Evolutionary conservation across 2,329 filamentous ascomycete genomes (phyloP).

Genomic region (Talaromyces sp.): DNA sequence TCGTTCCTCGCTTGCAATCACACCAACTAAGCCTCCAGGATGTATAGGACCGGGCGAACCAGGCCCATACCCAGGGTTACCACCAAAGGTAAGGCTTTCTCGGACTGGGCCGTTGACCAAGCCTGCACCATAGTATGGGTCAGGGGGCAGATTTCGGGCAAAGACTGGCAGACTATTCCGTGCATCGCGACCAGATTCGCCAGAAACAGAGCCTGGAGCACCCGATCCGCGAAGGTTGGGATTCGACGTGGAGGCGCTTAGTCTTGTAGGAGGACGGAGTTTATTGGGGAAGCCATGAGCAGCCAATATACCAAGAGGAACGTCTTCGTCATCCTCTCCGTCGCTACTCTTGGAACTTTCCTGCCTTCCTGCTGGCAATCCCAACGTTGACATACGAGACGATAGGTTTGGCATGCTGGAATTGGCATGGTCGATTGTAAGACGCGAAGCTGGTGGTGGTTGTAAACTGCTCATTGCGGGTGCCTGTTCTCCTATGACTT

Average conservation of each 20-base stretch:
- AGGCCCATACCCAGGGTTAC: constrained; percentile 39
- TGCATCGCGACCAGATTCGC: constrained; percentile 37
- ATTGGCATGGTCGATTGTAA: constrained; percentile 49
- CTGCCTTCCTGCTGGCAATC: constrained; percentile 28
- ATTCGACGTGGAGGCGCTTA: constrained; percentile 61
- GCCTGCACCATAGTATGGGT: constrained; percentile 77
- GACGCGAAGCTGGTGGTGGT: constrained; percentile 35
- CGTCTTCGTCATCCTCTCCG: constrained; percentile 78
- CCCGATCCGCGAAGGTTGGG: constrained; percentile 61
- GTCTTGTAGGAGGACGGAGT: constrained; percentile 65
- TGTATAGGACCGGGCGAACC: constrained; percentile 28
- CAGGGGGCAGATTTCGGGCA: constrained; percentile 72
- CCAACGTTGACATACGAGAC: constrained; percentile 30
- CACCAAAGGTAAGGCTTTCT: constrained; percentile 67
- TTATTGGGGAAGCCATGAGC: constrained; percentile 83
- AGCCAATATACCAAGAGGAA: constrained; percentile 77
- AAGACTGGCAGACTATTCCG: constrained; percentile 66
- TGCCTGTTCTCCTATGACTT: constrained; percentile 71
- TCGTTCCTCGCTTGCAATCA: constrained; percentile 80
- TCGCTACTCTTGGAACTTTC: constrained; percentile 34
- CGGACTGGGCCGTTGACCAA: constrained; percentile 66
- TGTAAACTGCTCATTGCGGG: constrained; percentile 28
- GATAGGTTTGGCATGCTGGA: constrained; percentile 59
- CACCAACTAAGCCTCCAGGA: constrained; percentile 75
- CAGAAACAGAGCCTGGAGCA: constrained; percentile 53